A percentile compares a stretch with the other conserved stretches of the same genome.
These are phyloP conservation scores for Skeletonema costatum DNA, from an alignment of 108 stramenopile genomes.

Conservation along the genomic window DNA sequence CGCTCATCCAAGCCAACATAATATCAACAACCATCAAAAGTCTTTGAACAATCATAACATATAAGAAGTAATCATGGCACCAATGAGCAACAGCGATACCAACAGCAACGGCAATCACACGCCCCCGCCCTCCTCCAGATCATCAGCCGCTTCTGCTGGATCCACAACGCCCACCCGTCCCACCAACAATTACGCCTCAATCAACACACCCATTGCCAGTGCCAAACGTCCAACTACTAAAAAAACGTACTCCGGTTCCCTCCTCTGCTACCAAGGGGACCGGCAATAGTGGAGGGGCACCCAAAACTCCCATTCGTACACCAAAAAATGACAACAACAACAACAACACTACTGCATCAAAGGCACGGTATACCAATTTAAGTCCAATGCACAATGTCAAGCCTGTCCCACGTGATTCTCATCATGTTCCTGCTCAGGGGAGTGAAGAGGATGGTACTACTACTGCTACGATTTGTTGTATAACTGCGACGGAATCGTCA, in stretches of 20 bases:
- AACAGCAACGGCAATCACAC: neutral
- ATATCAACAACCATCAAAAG: too few relatives aligned
- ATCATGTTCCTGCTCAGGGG: neutral
- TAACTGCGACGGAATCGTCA: neutral
- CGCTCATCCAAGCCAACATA: too few relatives aligned
- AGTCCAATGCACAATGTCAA: conserved; percentile 77
- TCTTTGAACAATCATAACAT: too few relatives aligned
- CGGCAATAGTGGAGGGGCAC: conserved; percentile 9
- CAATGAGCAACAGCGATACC: conserved; percentile 6
- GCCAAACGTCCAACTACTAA: conserved; percentile 52
- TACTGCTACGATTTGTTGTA: too few relatives aligned
- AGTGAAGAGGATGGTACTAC: too few relatives aligned
- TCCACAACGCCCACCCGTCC: conserved; percentile 1
- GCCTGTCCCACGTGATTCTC: conserved; percentile 44
- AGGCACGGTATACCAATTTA: conserved; percentile 30
- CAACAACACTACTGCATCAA: neutral
- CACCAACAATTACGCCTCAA: conserved; percentile 59
- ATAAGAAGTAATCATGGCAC: neutral
- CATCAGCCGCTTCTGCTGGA: neutral
- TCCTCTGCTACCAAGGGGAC: conserved; percentile 18
- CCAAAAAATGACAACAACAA: conserved; percentile 2
- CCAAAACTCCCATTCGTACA: conserved; percentile 20
- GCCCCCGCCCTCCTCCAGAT: neutral
- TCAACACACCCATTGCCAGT: conserved; percentile 72
- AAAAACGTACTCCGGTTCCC: too few relatives aligned